Conservation (phyloP, 2,329 filamentous ascomycete species). For the Penicillium sp. region DNA sequence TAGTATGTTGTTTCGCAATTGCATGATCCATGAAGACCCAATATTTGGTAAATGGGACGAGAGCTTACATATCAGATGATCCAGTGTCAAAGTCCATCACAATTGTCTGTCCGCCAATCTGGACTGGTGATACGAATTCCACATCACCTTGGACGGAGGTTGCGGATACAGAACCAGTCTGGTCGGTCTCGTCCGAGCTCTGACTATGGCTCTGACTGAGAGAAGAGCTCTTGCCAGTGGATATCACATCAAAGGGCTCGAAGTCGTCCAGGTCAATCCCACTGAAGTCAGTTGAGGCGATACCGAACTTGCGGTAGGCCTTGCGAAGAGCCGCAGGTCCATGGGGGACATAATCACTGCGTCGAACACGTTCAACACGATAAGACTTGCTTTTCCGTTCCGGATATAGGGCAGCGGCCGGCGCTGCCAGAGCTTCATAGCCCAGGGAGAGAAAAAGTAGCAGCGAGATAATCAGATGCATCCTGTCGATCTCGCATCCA, state of each 20-base stretch:
- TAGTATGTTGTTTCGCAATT: not conserved
- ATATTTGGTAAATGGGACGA: not conserved
- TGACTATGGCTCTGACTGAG: slow-evolving; percentile 25
- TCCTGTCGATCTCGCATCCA: slow-evolving; percentile 17
- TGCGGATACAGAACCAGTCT: slow-evolving; percentile 64
- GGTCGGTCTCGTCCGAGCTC: slow-evolving; percentile 28
- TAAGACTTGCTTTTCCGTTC: slow-evolving; percentile 54
- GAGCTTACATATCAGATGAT: slow-evolving; percentile 68
- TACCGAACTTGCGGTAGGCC: slow-evolving; percentile 70
- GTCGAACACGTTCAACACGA: slow-evolving; percentile 62
- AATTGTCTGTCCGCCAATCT: slow-evolving; percentile 70
- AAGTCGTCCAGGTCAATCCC: slow-evolving; percentile 43
- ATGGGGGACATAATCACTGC: slow-evolving; percentile 61
- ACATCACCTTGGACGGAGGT: slow-evolving; percentile 68
- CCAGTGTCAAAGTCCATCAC: slow-evolving; percentile 77
- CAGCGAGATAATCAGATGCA: slow-evolving; percentile 35
- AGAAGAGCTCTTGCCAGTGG: slow-evolving; percentile 28
- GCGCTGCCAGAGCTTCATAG: slow-evolving; percentile 37
- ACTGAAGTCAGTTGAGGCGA: slow-evolving; percentile 50
- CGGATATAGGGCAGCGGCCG: slow-evolving; percentile 26
- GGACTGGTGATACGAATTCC: slow-evolving; percentile 72
- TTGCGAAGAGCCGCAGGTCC: slow-evolving; percentile 67
- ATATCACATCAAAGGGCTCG: slow-evolving; percentile 32
- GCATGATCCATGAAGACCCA: not conserved
- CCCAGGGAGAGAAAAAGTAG: slow-evolving; percentile 36